Base-by-base conservation (phyloP, 306 rosid species). In the Cotoneaster glaucophyllus region DNA sequence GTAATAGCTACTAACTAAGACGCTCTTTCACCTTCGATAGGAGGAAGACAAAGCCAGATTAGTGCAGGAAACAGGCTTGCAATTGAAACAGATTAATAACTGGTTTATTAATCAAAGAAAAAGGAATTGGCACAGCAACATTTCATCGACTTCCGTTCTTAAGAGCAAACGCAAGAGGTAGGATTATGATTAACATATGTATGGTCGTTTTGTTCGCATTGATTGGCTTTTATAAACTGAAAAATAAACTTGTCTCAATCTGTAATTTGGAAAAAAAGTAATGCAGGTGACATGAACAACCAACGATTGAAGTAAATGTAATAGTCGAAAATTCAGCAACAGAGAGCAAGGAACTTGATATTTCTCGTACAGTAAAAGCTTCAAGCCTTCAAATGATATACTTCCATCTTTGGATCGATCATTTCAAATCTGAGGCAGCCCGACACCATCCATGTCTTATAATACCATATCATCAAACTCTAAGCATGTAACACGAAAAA, bases 131-230 rank as follows among this genome's bases (percentile, higher is more conserved):
- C 93, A 93, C 24, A 90, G 85, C 11, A 93, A 86, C 78, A 84
- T 92, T 72, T 87, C 98, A 2, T 71, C 96, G 9, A 76, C 96
- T 21, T 78, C 79, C 53, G 80, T 85, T 74, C 64, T 83, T 44
- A 93, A 93, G 88, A 88, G 84, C 84, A 93, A 93, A 84, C 98
- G 98, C 69, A 93, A 89, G 84, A 93, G 97, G 98, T 91, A 77
- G 57, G 22, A 22, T 43, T 14, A 65, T 15, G 3, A 18, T 31
- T 53, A 9, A 53, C 67, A 10, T 29, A 2, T 31, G 6, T 43
- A 18, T 74, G 24, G 3, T 44, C 2, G 28, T 44, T 64, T 22
- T 25, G 34, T 29, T 44, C 24, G 6, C 21, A 2, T 61, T 5
- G 74, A 28, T 74, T 66, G 63, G 12, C 44, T 73, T 78, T 28